Percentiles rank a stretch among this genome's conserved stretches.
phyloP scores from a whole-genome alignment of 2,329 filamentous ascomycete species.

The Plectosphaerella sp. region DNA sequence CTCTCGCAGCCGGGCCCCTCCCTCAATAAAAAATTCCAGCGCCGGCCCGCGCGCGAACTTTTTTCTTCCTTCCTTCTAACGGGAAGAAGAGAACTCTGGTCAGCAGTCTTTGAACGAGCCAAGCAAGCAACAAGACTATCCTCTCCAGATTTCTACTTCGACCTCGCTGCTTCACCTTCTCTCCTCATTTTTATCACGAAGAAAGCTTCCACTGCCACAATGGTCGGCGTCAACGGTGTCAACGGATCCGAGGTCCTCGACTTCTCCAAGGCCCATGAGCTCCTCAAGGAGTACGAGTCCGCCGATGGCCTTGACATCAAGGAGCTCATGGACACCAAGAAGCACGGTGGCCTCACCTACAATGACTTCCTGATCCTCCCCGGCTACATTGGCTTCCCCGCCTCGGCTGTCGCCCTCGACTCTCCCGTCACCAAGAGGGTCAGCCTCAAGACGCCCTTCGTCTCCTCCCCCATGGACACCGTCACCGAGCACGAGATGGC shows the following conservation, averaged over 20 bases:
- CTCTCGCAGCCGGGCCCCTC: not conserved
- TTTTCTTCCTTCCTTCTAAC: slow-evolving; percentile 42
- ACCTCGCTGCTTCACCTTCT: slow-evolving; percentile 18
- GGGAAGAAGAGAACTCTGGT: slow-evolving; percentile 47
- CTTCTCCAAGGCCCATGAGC: slow-evolving; percentile 69
- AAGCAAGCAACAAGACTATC: slow-evolving; percentile 17
- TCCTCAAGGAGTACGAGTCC: slow-evolving; percentile 75
- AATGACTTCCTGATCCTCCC: slow-evolving; percentile 97
- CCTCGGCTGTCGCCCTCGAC: slow-evolving; percentile 82
- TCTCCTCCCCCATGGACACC: slow-evolving; percentile 99
- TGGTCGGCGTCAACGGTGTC: slow-evolving; percentile 58
- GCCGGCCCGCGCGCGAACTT: slow-evolving; percentile 18
- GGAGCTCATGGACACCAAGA: slow-evolving; percentile 84
- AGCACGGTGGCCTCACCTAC: slow-evolving; percentile 92
- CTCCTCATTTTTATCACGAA: slow-evolving; percentile 8
- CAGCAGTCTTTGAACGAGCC: slow-evolving; percentile 17
- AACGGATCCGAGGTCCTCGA: slow-evolving; percentile 62
- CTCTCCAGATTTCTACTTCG: slow-evolving; percentile 23
- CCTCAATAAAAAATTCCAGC: slow-evolving; percentile 31
- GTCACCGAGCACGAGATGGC: slow-evolving; percentile 99
- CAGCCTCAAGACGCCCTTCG: slow-evolving; percentile 90
- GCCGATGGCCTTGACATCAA: slow-evolving; percentile 84
- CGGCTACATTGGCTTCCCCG: slow-evolving; percentile 97
- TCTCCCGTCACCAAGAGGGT: slow-evolving; percentile 94
- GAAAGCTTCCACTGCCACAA: slow-evolving; percentile 38